Evolutionary conservation across 2,329 filamentous ascomycete genomes (phyloP).

Genomic region (Arthroderma sp.): DNA sequence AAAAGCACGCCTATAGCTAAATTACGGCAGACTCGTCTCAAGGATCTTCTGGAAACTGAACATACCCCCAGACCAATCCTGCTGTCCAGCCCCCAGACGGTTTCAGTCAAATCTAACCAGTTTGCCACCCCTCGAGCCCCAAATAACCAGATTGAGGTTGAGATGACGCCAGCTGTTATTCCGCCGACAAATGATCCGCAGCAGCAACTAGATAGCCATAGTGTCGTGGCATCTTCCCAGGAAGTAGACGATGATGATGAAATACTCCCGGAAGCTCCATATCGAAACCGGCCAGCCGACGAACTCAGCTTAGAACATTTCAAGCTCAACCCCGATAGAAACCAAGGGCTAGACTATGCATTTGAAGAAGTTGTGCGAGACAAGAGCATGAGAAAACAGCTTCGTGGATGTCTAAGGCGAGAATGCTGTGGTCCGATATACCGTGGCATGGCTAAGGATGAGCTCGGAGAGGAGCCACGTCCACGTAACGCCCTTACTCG

Average conservation of each 20-base stretch:
- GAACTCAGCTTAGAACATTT: conserved; percentile 60
- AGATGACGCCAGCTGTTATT: background rate
- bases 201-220: background rate
- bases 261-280: conserved; percentile 20
- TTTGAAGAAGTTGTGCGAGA: conserved; percentile 64
- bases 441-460: conserved; percentile 47
- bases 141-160: background rate
- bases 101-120: background rate
- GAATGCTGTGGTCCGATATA: conserved; percentile 67
- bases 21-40: conserved; percentile 19
- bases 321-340: conserved; percentile 63
- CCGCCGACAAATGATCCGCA: background rate
- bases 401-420: conserved; percentile 61
- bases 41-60: conserved; percentile 20
- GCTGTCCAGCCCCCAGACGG: conserved; percentile 6
- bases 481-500: conserved; percentile 22
- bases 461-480: conserved; percentile 18
- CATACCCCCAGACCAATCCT: conserved; percentile 11
- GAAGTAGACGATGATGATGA: background rate
- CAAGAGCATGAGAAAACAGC: conserved; percentile 54
- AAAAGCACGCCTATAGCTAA: background rate
- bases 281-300: conserved; percentile 47
- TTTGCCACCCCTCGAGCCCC: background rate
- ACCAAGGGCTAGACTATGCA: conserved; percentile 59
- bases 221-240: background rate